Evolutionary conservation across 2,329 filamentous ascomycete genomes (phyloP), one percentile per base, ranked within the genome.

Genomic region (Aureobasidium pullulans): DNA sequence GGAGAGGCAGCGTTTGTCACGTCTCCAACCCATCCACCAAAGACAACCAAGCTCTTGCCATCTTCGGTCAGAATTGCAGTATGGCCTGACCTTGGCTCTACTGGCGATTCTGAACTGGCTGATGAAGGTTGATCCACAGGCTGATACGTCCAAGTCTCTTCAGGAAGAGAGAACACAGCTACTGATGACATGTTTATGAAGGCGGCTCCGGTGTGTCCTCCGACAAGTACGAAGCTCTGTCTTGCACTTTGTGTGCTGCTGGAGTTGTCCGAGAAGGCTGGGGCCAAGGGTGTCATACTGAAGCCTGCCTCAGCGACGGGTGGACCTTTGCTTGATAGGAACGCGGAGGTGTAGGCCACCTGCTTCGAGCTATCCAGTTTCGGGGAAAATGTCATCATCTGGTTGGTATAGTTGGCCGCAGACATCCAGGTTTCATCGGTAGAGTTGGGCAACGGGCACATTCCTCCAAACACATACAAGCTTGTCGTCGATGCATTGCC

Each of bases 181-280:
- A 93, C 84, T 44, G 90, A 89, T 60, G 90, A 95, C 87, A 96
- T 96, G 71, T 96, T 96, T 75, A 96, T 86, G 69, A 96, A 96
- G 0, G 91, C 92, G 15, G 78, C 73, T 65, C 84, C 79, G 0
- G 91, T 96, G 70, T 96, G 91, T 0, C 93, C 93, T 42, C 92
- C 93, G 15, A 96, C 76, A 23, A 96, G 75, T 11, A 96, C 83
- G 64, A 90, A 93, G 66, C 86, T 86, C 63, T 87, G 85, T 69
- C 92, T 84, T 68, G 91, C 87, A 4, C 84, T 87, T 42, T 86
- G 77, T 2, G 54, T 60, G 2, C 79, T 77, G 3, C 83, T 85
- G 15, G 73, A 75, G 7, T 83, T 85, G 4, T 80, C 80, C 19
- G 86, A 85, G 64, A 84, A 85, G 1, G 88, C 87, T 0, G 89